Evolutionary conservation across 2,329 filamentous ascomycete genomes (phyloP), one percentile per base, ranked within the genome.

Genomic region (Talaromyces marneffei): DNA sequence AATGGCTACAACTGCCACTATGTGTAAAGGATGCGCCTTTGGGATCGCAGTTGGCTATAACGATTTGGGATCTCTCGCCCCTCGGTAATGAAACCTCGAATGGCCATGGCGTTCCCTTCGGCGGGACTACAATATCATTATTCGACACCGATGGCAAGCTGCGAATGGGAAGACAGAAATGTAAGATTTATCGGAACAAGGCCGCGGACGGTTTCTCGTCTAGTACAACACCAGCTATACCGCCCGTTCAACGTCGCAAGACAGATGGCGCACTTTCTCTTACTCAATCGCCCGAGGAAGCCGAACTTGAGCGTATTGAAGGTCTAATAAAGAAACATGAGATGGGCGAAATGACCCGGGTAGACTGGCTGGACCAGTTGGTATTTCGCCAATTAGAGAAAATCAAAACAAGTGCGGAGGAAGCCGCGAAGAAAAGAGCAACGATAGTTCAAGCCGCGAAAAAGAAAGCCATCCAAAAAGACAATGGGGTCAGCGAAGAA

Each of bases 261-360:
- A 82, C 80, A 42, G 79, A 78, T 4, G 77, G 78, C 55, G 76
- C 76, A 42, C 72, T 76, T 57, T 70, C 71, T 1, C 75, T 81
- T 1, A 78, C 81, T 1, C 73, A 79, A 0, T 78, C 85, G n/a
- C 86, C 89, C 61, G 88, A 88, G 67, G 86, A 95, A 63, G 87
- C 91, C 58, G 94, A 99, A 75, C 83, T 97, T 64, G 92, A 97
- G 68, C 83, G 94, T 18, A 83, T 99, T 67, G 92, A 97, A 71
- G 88, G 86, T 59, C 76, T 97, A 23, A 89, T 99, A 72, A 99
- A 99, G 77, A 96, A 96, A 76, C 94, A 97, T 71, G 95, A 99
- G 72, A 95, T 97, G 89, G 92, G 92, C 18, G 94, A 99, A 72
- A 93, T 99, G 27, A 87, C 91, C 0, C 86, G 92, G 16, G 89